Base-by-base conservation (phyloP, 129 eudicot species). In the Flaveria linearis region DNA sequence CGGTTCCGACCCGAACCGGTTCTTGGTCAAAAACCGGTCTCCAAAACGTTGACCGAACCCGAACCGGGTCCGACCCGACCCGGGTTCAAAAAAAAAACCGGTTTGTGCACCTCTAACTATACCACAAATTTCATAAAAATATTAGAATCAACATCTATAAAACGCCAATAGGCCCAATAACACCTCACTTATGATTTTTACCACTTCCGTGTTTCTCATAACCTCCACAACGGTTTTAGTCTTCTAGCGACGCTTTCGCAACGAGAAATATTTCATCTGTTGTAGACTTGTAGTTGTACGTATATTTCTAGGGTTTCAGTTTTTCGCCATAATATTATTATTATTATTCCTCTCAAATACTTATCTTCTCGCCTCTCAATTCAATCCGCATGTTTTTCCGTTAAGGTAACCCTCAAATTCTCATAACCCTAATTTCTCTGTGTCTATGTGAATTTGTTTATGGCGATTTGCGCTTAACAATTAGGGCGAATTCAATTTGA, bases 281-380 rank as follows among this genome's bases (percentile, higher is more conserved):
- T 52, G 41, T 36, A 36, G n/a, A n/a, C n/a, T n/a, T n/a, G n/a
- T n/a, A n/a, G n/a, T n/a, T n/a, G n/a, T 28, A 4, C 7, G 36
- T 47, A 47, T 6, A 52, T 47, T 64, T 69, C 74, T 69, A 69
- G 74, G 74, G 74, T 69, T 69, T 25, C 74, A 23, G 60, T 46
- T 14, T 47, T 13, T 69, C 4, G 22, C 56, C 49, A 5, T 36
- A 30, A 30, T 30, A 30, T 3, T 30, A 30, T 3, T 28, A 28
- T 28, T 28, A 33, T 36, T 36, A 36, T 36, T 36, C 41, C 7
- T 36, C 41, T 36, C 41, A 36, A 0, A 36, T 4, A 36, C 41
- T 36, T 36, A 36, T 36, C 41, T 36, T 36, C 41, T 36, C 41
- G 8, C 71, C 58, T 69, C 17, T 69, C 58, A 45, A 47, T 11